Percentiles rank a stretch among this genome's conserved stretches.
Conservation (phyloP, 2,329 filamentous ascomycete genomes). For the Periconia digitata region DNA sequence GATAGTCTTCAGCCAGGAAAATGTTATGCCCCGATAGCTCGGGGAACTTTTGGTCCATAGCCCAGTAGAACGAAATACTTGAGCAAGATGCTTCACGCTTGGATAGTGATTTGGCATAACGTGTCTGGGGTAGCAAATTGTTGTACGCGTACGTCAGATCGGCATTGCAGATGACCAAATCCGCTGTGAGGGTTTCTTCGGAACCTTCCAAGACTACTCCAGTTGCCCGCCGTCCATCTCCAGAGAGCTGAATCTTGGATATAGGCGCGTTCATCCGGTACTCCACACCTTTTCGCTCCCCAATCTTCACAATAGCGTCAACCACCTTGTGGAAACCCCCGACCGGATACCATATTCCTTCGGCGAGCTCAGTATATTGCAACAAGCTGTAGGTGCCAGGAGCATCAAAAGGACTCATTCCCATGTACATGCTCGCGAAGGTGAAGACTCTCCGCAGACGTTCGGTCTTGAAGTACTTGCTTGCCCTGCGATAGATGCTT, state of each 20-base stretch:
- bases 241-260: slow-evolving; percentile 54
- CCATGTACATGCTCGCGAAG: slow-evolving; percentile 82
- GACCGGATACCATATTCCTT: slow-evolving; percentile 75
- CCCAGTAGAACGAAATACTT: slow-evolving; percentile 78
- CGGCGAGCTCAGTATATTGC: slow-evolving; percentile 73
- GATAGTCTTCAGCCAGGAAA: slow-evolving; percentile 73
- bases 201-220: slow-evolving; percentile 61
- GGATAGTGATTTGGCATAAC: slow-evolving; percentile 45
- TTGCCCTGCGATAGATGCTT: slow-evolving; percentile 66
- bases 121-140: slow-evolving; percentile 63
- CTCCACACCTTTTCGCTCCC: slow-evolving; percentile 62
- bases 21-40: slow-evolving; percentile 73
- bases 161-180: slow-evolving; percentile 70
- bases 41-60: slow-evolving; percentile 60
- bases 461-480: slow-evolving; percentile 70
- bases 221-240: slow-evolving; percentile 55
- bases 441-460: slow-evolving; percentile 71
- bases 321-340: slow-evolving; percentile 71
- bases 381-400: slow-evolving; percentile 73
- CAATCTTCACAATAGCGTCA: slow-evolving; percentile 64
- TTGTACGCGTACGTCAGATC: slow-evolving; percentile 76
- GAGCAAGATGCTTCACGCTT: slow-evolving; percentile 65
- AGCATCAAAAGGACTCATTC: slow-evolving; percentile 76
- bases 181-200: slow-evolving; percentile 62
- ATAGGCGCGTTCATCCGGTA: slow-evolving; percentile 65